Evolutionary conservation across 225 moss, liverwort and hornwort genomes (phyloP), one percentile per base, ranked within the genome.

Genomic region (Anthoceros angustus): DNA sequence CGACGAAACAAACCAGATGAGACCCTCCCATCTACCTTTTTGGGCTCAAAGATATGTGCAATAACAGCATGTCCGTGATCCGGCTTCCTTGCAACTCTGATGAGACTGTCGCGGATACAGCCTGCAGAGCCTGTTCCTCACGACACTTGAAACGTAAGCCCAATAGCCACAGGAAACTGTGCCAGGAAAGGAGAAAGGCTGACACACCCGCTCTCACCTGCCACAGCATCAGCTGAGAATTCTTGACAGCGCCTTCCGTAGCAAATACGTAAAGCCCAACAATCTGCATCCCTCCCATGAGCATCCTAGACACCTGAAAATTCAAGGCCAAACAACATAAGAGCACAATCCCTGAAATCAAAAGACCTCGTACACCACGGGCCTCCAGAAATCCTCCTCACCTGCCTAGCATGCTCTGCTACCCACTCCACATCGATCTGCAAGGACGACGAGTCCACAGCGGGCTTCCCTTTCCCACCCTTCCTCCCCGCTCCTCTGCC

Each of bases 271-370:
- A 98, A 20, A 98, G 72, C 24, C 98, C 98, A 14, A 98, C 80
- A 0, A 98, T 89, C 68, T 79, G 71, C 77, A 92, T 80, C 72
- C 98, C 98, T 68, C 98, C 98, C 8, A 92, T 73, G 14, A 98
- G 86, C 92, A 98, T 98, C 76, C 87, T 82, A 67, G 86, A 82
- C 42, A 98, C 88, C 88, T 88, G 83, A 26, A 4, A 14, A 66
- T 15, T 4, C 50, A 24, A 61, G 24, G 9, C 20, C 70, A 63
- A 55, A 48, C 7, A 55, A 15, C 55, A n/a, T 55, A n/a, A 18
- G 7, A 55, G 7, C 45, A 46, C 45, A 46, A 16, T 46, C 2
- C 12, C 21, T 61, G 5, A 26, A 26, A 20, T 9, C 3, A 62
- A 38, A 20, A 15, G 66, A 20, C 50, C 40, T 42, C 7, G 45